phyloP scores from a whole-genome alignment of 805 yeast genomes.

The Isabelozyma heimii region DNA sequence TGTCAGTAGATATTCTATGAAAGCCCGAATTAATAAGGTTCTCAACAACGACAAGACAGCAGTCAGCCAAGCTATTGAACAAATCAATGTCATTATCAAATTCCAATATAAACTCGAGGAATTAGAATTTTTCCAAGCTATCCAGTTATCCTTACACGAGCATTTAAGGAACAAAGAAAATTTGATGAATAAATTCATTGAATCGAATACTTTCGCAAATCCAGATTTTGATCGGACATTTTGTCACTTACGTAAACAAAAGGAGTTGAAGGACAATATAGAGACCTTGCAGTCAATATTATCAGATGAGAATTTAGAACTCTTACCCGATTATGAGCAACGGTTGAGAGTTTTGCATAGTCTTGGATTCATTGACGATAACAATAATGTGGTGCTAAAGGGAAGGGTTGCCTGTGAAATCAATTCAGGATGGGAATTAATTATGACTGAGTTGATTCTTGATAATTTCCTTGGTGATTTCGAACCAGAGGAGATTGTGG shows the following conservation, averaged over 20 bases:
- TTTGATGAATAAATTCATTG: constrained; percentile 25
- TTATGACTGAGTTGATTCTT: constrained; percentile 81
- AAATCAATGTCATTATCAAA: constrained; percentile 31
- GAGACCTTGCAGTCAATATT: constrained; percentile 56
- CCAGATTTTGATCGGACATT: constrained; percentile 46
- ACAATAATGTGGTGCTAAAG: constrained; percentile 76
- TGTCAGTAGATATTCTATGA: constrained; percentile 36
- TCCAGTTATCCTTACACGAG: constrained; percentile 36
- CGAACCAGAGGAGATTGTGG: constrained; percentile 96
- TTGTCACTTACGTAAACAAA: constrained; percentile 44
- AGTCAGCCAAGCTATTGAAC: constrained; percentile 31
- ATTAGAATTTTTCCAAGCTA: constrained; percentile 32
- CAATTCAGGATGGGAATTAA: constrained; percentile 87
- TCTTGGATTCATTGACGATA: constrained; percentile 77
- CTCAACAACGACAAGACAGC: constrained; percentile 34
- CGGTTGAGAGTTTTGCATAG: constrained; percentile 73
- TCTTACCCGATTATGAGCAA: constrained; percentile 92
- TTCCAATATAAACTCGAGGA: constrained; percentile 45
- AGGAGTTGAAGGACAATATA: constrained; percentile 48
- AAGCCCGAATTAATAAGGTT: constrained; percentile 29
- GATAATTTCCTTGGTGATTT: constrained; percentile 91
- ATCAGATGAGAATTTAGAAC: constrained; percentile 84
- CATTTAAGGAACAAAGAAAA: constrained; percentile 33
- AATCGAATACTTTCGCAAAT: constrained; percentile 28
- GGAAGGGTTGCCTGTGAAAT: constrained; percentile 94